phyloP scores from a whole-genome alignment of 73 alveolate genomes.

The Chromera velia region DNA sequence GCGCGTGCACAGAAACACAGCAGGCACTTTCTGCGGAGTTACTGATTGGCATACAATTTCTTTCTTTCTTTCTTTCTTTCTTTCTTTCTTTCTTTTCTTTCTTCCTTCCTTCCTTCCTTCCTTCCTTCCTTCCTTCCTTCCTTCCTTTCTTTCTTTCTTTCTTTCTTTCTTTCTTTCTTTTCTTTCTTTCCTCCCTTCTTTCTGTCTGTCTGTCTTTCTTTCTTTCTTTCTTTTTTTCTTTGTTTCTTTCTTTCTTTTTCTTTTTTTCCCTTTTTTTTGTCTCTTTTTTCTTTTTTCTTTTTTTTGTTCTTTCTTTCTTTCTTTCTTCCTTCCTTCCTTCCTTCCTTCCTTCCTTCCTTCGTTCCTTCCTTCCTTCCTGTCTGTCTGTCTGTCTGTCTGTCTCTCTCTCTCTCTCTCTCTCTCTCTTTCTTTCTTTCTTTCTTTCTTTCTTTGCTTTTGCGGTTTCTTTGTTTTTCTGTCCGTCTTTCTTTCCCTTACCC shows the following conservation, averaged over 20 bases:
- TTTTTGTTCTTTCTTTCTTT: neutral
- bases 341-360: neutral
- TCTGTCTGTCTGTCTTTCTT: no score
- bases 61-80: conserved; percentile 1
- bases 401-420: neutral
- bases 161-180: neutral
- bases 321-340: neutral
- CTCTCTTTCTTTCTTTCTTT: neutral
- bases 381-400: neutral
- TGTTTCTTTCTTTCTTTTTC: neutral
- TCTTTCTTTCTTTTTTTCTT: no score
- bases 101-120: neutral
- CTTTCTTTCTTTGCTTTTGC: conserved; percentile 4
- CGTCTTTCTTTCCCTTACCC: neutral
- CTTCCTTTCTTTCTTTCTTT: neutral
- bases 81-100: neutral
- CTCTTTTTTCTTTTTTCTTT: neutral
- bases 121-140: neutral
- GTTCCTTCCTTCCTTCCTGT: neutral
- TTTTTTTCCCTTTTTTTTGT: neutral
- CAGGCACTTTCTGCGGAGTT: no score
- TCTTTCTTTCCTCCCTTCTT: neutral
- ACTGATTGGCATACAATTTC: no score
- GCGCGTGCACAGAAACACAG: no score
- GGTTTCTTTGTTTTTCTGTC: neutral